phyloP scores from a whole-genome alignment of 31 red algal genomes.

The Porphyra umbilicalis region DNA sequence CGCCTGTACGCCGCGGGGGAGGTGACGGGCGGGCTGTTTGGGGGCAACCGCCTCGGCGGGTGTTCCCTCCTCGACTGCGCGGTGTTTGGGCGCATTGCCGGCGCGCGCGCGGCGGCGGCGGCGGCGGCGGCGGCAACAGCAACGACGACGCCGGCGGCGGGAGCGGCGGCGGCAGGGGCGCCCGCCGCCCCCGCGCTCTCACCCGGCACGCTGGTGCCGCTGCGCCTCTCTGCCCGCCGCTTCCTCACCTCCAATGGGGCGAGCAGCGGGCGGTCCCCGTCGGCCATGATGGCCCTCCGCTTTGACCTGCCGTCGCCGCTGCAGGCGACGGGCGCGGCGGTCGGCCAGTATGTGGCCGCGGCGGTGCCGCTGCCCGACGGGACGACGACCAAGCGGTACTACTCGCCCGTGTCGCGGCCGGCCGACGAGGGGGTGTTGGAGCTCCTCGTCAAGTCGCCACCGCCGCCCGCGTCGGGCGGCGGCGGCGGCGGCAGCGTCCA shows the following conservation, averaged over 20 bases:
- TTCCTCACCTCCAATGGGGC: background rate
- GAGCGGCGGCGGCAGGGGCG: background rate
- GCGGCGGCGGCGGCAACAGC: background rate
- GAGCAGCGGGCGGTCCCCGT: background rate
- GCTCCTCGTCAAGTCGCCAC: background rate
- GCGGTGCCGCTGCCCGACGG: background rate
- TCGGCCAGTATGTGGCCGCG: background rate
- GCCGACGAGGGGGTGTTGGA: background rate
- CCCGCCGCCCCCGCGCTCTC: background rate
- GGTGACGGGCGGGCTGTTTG: background rate
- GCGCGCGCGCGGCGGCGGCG: background rate
- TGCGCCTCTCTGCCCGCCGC: background rate
- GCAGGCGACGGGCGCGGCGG: background rate
- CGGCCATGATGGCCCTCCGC: background rate
- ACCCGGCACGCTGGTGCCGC: background rate
- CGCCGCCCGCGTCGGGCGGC: background rate
- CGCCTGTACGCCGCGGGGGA: background rate
- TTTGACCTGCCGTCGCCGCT: background rate
- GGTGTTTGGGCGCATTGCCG: background rate
- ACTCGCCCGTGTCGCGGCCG: background rate
- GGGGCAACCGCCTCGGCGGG: background rate
- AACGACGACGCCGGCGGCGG: no score
- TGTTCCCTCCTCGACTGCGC: conserved; percentile 3
- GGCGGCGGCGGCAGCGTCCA: background rate
- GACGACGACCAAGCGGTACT: background rate